Evolutionary conservation across 345 rosid species (phyloP).

Genomic region (Lumnitzera racemosa): DNA sequence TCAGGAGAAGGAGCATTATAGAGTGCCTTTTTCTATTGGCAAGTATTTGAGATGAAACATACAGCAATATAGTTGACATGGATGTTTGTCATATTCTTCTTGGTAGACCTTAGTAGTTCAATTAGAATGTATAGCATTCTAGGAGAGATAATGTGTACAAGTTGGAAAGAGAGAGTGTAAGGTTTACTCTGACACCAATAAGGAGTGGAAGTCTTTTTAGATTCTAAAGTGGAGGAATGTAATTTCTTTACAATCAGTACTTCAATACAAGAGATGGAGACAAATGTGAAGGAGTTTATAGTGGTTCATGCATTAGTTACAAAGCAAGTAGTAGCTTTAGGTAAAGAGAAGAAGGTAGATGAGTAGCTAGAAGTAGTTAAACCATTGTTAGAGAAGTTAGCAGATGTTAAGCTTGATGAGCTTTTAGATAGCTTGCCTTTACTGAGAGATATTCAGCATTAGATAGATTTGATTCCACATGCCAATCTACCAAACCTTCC

Average conservation of each 20-base stretch:
- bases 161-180: too few species aligned
- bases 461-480: slow-evolving; percentile 1
- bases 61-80: not conserved
- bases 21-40: not conserved
- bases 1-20: not conserved
- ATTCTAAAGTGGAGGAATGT: too few species aligned
- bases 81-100: not conserved
- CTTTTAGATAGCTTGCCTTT: not conserved
- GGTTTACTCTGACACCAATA: too few species aligned
- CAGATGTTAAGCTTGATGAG: too few species aligned
- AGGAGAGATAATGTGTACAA: not conserved
- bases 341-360: not conserved
- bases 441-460: slow-evolving; percentile 1
- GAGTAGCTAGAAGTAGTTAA: too few species aligned
- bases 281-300: too few species aligned
- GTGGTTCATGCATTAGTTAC: not conserved
- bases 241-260: too few species aligned
- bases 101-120: not conserved
- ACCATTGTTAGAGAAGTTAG: too few species aligned
- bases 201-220: too few species aligned
- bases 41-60: not conserved
- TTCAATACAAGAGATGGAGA: too few species aligned
- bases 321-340: not conserved
- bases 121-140: not conserved
- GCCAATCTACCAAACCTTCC: not conserved